A percentile compares a stretch with the other conserved stretches of the same genome.
These are phyloP conservation scores for Suhomyces tanzawaensis DNA, from an alignment of 805 yeast genomes.

Conservation along the genomic window DNA sequence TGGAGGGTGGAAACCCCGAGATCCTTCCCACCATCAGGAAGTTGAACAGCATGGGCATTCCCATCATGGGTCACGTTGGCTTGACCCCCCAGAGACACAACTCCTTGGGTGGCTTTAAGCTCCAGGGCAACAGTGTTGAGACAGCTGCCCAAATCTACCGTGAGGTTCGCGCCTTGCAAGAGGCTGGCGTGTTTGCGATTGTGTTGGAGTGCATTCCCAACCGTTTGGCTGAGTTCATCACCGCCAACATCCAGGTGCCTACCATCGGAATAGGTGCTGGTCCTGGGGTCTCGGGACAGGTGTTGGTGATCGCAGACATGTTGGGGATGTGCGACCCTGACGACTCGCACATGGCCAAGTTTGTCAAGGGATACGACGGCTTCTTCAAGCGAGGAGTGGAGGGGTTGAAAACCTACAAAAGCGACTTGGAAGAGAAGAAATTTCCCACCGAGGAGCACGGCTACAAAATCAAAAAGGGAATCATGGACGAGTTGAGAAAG, in stretches of 20 bases:
- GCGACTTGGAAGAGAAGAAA: slow-evolving; percentile 51
- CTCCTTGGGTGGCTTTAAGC: slow-evolving; percentile 79
- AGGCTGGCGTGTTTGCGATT: slow-evolving; percentile 72
- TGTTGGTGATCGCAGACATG: slow-evolving; percentile 80
- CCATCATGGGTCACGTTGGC: slow-evolving; percentile 90
- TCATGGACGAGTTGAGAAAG: slow-evolving; percentile 33
- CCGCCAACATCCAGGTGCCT: slow-evolving; percentile 61
- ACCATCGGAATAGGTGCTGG: slow-evolving; percentile 98
- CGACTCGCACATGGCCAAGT: slow-evolving; percentile 53
- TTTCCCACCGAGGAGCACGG: slow-evolving; percentile 71
- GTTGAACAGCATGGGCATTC: slow-evolving; percentile 70
- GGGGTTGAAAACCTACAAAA: slow-evolving; percentile 53
- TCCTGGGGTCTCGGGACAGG: slow-evolving; percentile 78
- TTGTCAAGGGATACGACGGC: slow-evolving; percentile 68
- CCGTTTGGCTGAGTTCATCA: slow-evolving; percentile 61
- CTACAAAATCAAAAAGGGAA: slow-evolving; percentile 66
- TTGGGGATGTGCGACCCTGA: slow-evolving; percentile 67
- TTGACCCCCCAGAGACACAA: slow-evolving; percentile 86
- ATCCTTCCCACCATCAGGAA: slow-evolving; percentile 50
- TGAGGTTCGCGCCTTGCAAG: slow-evolving; percentile 68
- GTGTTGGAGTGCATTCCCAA: slow-evolving; percentile 87
- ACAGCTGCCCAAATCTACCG: slow-evolving; percentile 57
- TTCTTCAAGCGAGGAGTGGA: slow-evolving; percentile 46
- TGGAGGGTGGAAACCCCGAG: slow-evolving; percentile 76
- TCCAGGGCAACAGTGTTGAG: slow-evolving; percentile 65